Base-by-base conservation (phyloP, 192 early-diverging fungal species). In the Rhizophlyctis rosea region DNA sequence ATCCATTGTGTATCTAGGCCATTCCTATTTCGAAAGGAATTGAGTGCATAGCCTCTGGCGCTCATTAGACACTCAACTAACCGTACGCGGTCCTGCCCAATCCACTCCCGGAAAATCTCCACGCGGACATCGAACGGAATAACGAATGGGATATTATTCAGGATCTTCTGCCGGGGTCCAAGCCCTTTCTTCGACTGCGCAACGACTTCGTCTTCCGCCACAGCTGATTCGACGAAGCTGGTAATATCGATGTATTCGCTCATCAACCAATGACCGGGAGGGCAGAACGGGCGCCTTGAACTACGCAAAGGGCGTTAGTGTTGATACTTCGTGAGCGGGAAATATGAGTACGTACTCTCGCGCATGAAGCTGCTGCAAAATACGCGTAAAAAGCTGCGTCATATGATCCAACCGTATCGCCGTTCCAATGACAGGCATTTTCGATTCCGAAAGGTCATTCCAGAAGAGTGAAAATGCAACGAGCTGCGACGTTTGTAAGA, bases 41-140 rank as follows among this genome's bases (percentile, higher is more conserved):
- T 13, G 7, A 44, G 39, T 13, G 7, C 9, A 13, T 18, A 44
- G 18, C 39, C 7, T 18, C 7, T 44, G 18, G 39, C 18, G 9
- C 9, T 44, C 39, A 7, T 18, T 7, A 44, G 18, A 44, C 39
- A 18, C 39, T 44, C 18, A 13, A 44, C 60, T 28, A 29, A 54
- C 68, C 33, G 73, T 57, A 67, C 35, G 36, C 82, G 81, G 61
- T 98, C 94, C 29, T 79, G 84, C 1, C 75, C 69, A 24, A 96
- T 76, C 73, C 90, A 85, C 32, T 79, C 78, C 21, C 93, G 79
- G 69, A 98, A 96, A 30, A 98, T 79, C 4, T 81, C 70, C 18
- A 95, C 91, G 21, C 96, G 87, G 53, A 86, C 83, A 53, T 94
- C 91, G 67, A 98, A 96, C 0, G 90, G 90, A 24, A 96, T 85